These are phyloP conservation scores for Turnera subulata DNA, from an alignment of 345 rosid genomes.

Conservation along the genomic window DNA sequence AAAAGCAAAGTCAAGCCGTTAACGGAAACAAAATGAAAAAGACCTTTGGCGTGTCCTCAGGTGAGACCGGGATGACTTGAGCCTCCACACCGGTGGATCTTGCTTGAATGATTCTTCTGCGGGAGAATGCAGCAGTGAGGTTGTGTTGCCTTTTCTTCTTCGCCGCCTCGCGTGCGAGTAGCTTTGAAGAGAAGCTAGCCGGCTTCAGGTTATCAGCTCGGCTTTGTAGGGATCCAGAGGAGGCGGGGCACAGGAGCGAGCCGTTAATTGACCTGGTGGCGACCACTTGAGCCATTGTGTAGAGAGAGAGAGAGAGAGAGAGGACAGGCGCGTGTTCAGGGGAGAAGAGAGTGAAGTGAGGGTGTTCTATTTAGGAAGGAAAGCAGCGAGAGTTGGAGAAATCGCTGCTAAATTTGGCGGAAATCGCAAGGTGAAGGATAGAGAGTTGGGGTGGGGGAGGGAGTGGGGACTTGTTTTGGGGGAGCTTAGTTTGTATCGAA, in stretches of 20 bases:
- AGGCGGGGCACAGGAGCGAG: constrained; percentile 35
- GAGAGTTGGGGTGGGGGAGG: constrained; percentile 8
- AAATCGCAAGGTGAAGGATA: constrained; percentile 12
- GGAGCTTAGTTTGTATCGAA: constrained; percentile 63
- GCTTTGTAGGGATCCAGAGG: too few relatives aligned
- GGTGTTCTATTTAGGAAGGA: not conserved
- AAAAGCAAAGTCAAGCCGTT: not conserved
- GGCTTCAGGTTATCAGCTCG: constrained; percentile 49
- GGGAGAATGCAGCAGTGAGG: constrained; percentile 11
- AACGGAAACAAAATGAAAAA: not conserved
- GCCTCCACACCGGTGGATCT: constrained; percentile 53
- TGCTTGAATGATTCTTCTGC: constrained; percentile 29
- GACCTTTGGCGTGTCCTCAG: constrained; percentile 57
- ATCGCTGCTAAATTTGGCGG: constrained; percentile 56
- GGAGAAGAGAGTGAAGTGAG: constrained; percentile 5
- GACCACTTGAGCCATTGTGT: constrained; percentile 71
- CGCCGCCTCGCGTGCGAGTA: constrained; percentile 27
- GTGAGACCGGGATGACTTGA: constrained; percentile 63
- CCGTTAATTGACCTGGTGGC: constrained; percentile 62
- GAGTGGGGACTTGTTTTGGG: too few relatives aligned
- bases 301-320: not conserved
- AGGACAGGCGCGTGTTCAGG: not conserved
- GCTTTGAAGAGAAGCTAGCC: constrained; percentile 44
- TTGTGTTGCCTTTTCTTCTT: constrained; percentile 20
- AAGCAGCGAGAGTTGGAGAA: constrained; percentile 30